Conservation (phyloP, 306 rosid genomes). For the Cicer arietinum region DNA sequence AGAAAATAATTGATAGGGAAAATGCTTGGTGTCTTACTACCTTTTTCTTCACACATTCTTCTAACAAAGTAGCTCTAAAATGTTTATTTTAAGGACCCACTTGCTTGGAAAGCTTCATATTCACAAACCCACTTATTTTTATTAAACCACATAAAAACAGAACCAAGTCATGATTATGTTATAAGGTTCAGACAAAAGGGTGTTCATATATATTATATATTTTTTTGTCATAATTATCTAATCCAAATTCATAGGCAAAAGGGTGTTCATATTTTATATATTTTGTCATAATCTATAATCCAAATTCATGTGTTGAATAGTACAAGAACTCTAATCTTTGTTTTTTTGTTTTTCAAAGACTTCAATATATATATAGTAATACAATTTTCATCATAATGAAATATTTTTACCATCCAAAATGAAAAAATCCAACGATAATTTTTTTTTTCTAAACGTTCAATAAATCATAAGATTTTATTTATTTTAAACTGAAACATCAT, state of each 20-base stretch:
- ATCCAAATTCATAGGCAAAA: constrained; percentile 39
- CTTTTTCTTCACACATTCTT: constrained; percentile 33
- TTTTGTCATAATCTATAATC: constrained; percentile 34
- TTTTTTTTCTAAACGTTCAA: no score
- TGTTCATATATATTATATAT: constrained; percentile 37
- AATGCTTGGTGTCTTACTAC: constrained; percentile 3
- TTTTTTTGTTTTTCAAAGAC: constrained; percentile 17
- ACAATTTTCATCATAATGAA: constrained; percentile 34
- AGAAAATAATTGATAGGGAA: constrained; percentile 42
- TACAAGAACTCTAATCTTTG: constrained; percentile 9
- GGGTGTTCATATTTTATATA: constrained; percentile 38
- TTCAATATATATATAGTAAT: not conserved
- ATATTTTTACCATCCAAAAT: no score
- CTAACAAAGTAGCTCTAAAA: constrained; percentile 28
- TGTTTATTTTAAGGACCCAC: constrained; percentile 44
- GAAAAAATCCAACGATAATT: no score
- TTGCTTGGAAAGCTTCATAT: constrained; percentile 38
- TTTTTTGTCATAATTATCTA: constrained; percentile 36
- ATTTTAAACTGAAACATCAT: no score
- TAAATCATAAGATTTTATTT: no score
- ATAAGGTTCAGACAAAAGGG: constrained; percentile 42
- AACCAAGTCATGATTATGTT: constrained; percentile 52
- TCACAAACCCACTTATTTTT: constrained; percentile 48
- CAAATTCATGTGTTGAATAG: constrained; percentile 3
- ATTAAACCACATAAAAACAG: constrained; percentile 44